Base-by-base conservation (phyloP, 2,329 filamentous ascomycete species). In the Pseudopithomyces maydicus region DNA sequence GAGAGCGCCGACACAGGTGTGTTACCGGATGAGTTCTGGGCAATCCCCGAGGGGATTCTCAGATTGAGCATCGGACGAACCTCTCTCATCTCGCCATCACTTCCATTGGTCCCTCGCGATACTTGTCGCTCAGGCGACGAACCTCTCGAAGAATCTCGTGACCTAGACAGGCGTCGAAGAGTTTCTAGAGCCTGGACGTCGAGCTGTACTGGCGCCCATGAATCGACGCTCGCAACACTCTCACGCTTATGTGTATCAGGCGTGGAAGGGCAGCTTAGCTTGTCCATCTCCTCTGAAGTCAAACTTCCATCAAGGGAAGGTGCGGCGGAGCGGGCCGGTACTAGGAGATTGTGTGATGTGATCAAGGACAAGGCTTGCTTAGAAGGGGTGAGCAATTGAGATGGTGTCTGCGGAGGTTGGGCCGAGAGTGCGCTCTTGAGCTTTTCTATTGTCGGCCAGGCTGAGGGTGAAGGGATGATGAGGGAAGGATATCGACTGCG, bases 261-360 rank as follows among this genome's bases (percentile, higher is more conserved):
- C 0, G 93, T 97, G 11, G 90, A 87, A 5, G 94, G 92, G 47
- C 91, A 91, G 69, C 92, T 96, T 74, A 92, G 84, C 52, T 84
- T 85, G 1, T 92, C 91, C 75, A 96, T 84, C 73, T 96, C 92
- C 71, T 97, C 93, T 2, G 93, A 96, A 8, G 88, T 90, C 68
- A 95, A 79, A 76, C 92, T 97, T 20, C 92, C 93, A 77, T 97
- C 93, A 3, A 97, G 82, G 4, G 94, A 97, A 3, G 94, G 94
- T 4, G 93, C 89, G 6, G 91, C 89, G 54, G 91, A 93, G 29
- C 87, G 84, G 35, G 86, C 88, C 1, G 92, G 92, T 3, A 94
- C 82, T 46, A 86, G 84, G 20, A 88, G 83, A 44, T 73, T 78
- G 36, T 77, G 77, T 26, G 74, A 69, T 26, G 85, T 84, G 73